A percentile compares a stretch with the other conserved stretches of the same genome.
These are phyloP conservation scores for Tolypocladium capitatum DNA, from an alignment of 2,329 filamentous ascomycete species.

Conservation along the genomic window DNA sequence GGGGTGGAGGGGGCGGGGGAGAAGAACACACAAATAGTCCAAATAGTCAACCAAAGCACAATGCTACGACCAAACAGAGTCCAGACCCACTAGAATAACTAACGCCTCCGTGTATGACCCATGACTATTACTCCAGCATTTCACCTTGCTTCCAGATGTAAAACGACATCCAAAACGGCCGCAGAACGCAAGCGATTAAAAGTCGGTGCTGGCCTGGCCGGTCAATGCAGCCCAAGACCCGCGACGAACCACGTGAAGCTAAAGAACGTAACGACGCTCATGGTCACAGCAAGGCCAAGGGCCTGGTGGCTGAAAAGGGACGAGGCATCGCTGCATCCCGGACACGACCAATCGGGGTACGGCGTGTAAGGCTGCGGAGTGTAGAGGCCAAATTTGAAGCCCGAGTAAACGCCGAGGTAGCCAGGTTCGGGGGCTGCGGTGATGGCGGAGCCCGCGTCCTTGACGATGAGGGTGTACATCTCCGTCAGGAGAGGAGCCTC, in stretches of 20 bases:
- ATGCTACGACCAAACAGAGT: neutral
- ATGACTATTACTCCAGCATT: neutral
- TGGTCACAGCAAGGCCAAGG: constrained; percentile 36
- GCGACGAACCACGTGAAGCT: constrained; percentile 54
- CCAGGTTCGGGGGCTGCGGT: constrained; percentile 39
- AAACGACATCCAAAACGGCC: neutral
- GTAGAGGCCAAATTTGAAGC: constrained; percentile 47
- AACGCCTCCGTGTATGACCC: neutral
- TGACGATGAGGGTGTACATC: constrained; percentile 48
- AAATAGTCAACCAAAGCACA: neutral
- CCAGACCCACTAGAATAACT: neutral
- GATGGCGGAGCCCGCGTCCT: constrained; percentile 40
- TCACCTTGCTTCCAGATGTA: neutral
- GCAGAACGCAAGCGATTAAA: neutral
- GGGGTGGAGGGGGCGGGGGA: too few species aligned
- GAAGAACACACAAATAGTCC: neutral
- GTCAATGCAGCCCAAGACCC: constrained; percentile 28
- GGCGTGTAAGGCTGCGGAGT: constrained; percentile 35
- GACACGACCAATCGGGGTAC: constrained; percentile 39
- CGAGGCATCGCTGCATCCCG: constrained; percentile 41
- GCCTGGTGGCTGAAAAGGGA: constrained; percentile 33
- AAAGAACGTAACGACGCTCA: constrained; percentile 41
- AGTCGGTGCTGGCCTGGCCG: neutral
- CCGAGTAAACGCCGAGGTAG: constrained; percentile 35
- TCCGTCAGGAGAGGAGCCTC: constrained; percentile 35